Evolutionary conservation across 495 filamentous ascomycete genomes (phyloP).

Genomic region (Astrocystis sublimbata): DNA sequence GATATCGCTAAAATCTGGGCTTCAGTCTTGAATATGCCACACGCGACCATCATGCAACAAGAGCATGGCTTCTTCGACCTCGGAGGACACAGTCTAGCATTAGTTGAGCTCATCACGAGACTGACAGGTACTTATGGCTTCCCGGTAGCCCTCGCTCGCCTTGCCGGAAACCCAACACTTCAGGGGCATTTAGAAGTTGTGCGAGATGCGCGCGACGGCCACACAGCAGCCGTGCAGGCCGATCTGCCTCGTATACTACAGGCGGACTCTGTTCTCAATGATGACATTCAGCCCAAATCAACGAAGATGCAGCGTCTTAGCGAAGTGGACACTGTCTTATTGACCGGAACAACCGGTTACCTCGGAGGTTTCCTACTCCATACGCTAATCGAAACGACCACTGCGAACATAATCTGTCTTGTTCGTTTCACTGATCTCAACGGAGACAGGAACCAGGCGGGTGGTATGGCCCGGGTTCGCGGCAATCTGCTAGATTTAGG

Average conservation of each 20-base stretch:
- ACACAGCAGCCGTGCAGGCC: constrained; percentile 65
- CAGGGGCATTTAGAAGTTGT: constrained; percentile 62
- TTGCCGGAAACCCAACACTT: constrained; percentile 63
- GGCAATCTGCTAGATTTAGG: constrained; percentile 65
- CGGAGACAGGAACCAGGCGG: constrained; percentile 50
- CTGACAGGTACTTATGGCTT: constrained; percentile 62
- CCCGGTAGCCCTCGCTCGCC: constrained; percentile 59
- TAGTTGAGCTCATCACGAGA: constrained; percentile 62
- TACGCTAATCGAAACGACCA: constrained; percentile 51
- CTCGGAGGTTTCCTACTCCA: constrained; percentile 43
- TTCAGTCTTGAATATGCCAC: constrained; percentile 55
- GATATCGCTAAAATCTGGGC: constrained; percentile 64
- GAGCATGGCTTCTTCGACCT: constrained; percentile 70
- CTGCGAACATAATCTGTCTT: constrained; percentile 64
- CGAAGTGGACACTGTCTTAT: constrained; percentile 54
- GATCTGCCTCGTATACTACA: constrained; percentile 62
- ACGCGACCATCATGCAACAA: constrained; percentile 49
- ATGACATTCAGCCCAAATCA: constrained; percentile 53
- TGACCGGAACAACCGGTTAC: constrained; percentile 46
- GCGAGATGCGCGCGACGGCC: constrained; percentile 60
- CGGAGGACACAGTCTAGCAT: constrained; percentile 68
- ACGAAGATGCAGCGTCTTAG: constrained; percentile 54
- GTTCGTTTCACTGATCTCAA: constrained; percentile 63
- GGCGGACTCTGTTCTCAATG: constrained; percentile 58
- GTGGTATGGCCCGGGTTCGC: constrained; percentile 58